Percentiles rank a stretch among this genome's conserved stretches.
Conservation (phyloP, 768 basidiomycete species). For the Mycena polygramma region DNA sequence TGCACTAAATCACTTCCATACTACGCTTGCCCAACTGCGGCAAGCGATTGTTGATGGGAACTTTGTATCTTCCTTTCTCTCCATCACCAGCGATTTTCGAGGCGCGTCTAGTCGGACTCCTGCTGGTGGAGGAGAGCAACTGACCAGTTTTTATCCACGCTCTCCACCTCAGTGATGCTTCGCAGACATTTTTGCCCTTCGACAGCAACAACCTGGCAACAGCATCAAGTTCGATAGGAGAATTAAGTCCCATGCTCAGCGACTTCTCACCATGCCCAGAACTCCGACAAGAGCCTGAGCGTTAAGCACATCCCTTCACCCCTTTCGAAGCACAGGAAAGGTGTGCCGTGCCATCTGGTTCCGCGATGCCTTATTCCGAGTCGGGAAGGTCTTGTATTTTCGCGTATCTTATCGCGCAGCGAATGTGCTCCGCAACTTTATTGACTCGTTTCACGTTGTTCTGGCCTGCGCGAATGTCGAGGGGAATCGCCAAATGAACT, state of each 20-base stretch:
- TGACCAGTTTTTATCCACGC: neutral
- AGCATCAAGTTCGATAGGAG: no score
- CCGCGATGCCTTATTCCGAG: constrained; percentile 21
- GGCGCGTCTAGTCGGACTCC: no score
- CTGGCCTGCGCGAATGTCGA: no score
- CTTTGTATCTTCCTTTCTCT: neutral
- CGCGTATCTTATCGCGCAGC: no score
- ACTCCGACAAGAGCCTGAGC: neutral
- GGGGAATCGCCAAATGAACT: no score
- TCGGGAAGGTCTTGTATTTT: constrained; percentile 26
- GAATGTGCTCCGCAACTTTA: no score
- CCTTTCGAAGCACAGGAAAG: neutral
- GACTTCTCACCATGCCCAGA: neutral
- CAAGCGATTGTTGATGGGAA: neutral
- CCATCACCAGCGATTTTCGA: no score
- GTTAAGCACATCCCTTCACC: neutral
- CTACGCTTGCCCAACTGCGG: neutral
- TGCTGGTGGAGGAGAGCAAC: no score
- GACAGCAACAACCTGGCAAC: no score
- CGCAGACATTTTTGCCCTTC: neutral
- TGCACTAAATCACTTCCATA: neutral
- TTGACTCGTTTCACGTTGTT: no score
- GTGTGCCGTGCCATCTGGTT: neutral
- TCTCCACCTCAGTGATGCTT: neutral
- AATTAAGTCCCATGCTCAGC: no score